These are phyloP conservation scores for Paramecium octaurelia DNA, from an alignment of 73 alveolate genomes.

Conservation along the genomic window DNA sequence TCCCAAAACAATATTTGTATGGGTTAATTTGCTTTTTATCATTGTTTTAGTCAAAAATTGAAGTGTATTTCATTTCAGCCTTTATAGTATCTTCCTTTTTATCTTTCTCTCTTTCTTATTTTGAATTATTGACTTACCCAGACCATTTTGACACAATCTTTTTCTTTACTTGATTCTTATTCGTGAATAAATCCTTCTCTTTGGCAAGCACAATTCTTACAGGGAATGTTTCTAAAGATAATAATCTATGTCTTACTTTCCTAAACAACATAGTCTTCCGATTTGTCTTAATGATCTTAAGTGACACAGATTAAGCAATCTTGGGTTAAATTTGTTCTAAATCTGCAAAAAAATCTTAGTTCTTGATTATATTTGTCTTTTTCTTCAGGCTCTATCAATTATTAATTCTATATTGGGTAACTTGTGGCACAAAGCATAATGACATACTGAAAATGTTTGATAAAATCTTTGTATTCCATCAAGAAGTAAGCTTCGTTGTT, in stretches of 20 bases:
- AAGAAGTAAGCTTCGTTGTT: neutral
- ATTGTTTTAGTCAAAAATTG: neutral
- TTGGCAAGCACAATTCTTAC: constrained; percentile 18
- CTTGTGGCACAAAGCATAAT: neutral
- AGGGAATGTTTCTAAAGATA: constrained; percentile 5
- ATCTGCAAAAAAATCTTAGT: neutral
- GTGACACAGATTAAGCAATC: neutral
- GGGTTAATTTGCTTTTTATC: neutral
- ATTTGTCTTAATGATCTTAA: neutral
- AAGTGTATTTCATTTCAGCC: neutral
- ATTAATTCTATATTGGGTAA: neutral
- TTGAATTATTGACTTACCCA: neutral
- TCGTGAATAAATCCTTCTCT: constrained; percentile 1
- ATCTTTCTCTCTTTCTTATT: neutral
- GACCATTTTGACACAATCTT: neutral
- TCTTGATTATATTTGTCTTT: constrained; percentile 14
- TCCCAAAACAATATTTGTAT: constrained; percentile 23
- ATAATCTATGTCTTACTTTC: neutral
- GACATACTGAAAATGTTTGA: neutral
- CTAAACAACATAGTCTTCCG: neutral
- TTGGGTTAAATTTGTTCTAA: neutral
- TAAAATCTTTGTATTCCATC: neutral
- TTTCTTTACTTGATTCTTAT: neutral
- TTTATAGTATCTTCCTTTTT: neutral
- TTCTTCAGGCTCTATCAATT: neutral